Base-by-base conservation (phyloP, 306 rosid genomes). In the Psophocarpus tetragonolobus region DNA sequence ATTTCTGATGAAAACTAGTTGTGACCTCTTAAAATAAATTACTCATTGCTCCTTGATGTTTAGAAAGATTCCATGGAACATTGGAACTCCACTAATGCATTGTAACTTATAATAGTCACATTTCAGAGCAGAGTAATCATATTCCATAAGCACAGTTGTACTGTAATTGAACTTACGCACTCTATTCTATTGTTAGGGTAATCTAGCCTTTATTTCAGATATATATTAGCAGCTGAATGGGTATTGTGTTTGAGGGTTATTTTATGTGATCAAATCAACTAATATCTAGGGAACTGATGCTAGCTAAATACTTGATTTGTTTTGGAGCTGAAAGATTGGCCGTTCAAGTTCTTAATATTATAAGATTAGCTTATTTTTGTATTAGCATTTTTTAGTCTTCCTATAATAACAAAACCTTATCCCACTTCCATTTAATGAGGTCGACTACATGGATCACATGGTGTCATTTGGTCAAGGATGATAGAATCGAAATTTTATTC, bases 81-180 rank as follows among this genome's bases (percentile, higher is more conserved):
- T 63, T 30, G 67, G 62, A 35, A 53, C 74, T 47, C 68, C 42
- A 44, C 39, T 33, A 30, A 21, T 67, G 70, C 61, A 21, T 29
- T 35, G 62, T 23, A 76, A 71, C 10, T 53, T 27, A 54, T 30
- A 66, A 66, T 33, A 17, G 32, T 75, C 42, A 39, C 63, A 68
- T 74, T 30, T 79, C 47, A 36, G n/a, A 27, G 7, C 77, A 30
- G 33, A 48, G 41, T 50, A 76, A 38, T 74, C 33, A 47, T 4
- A 39, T 76, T 58, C 77, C 14, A 41, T 33, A 27, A 14, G 42
- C 18, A 35, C 23, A n/a, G 72, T 50, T 45, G 44, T 56, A 65
- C 32, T 72, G 67, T 33, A 29, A 36, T 21, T 27, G 27, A 73
- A 60, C 42, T 27, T 61, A 17, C 33, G 44, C 35, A 70, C 21